These are phyloP conservation scores for Coemansia sp. DNA, from an alignment of 192 early-diverging fungal species.

Conservation along the genomic window DNA sequence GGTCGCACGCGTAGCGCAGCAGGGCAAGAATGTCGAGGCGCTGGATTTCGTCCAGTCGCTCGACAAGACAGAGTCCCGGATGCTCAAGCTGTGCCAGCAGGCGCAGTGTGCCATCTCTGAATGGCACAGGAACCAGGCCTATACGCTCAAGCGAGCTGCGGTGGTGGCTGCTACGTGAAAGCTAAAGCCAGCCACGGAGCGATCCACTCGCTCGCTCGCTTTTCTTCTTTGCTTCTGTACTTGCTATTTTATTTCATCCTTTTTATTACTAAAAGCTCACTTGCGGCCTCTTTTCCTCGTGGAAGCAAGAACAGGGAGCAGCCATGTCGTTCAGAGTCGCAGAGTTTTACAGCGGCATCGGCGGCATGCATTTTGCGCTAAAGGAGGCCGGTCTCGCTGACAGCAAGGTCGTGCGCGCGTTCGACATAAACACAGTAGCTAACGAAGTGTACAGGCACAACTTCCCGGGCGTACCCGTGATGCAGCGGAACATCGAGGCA, in stretches of 20 bases:
- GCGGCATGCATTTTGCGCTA: slow-evolving; percentile 75
- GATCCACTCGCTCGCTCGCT: not conserved
- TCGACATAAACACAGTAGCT: slow-evolving; percentile 92
- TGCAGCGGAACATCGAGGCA: slow-evolving; percentile 63
- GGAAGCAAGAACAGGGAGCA: not conserved
- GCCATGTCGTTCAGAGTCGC: slow-evolving; percentile 35
- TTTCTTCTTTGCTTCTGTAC: not conserved
- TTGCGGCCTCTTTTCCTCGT: not conserved
- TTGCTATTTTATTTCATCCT: not conserved
- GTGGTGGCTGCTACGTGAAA: slow-evolving; percentile 3
- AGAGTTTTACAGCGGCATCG: slow-evolving; percentile 58
- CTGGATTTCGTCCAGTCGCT: slow-evolving; percentile 51
- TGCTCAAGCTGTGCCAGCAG: slow-evolving; percentile 43
- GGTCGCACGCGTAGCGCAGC: slow-evolving; percentile 47
- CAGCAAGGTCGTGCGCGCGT: slow-evolving; percentile 73
- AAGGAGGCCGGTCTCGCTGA: slow-evolving; percentile 54
- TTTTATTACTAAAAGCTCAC: not conserved
- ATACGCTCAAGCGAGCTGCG: slow-evolving; percentile 27
- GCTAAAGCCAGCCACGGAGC: not conserved
- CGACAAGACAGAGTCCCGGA: slow-evolving; percentile 30
- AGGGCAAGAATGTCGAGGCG: slow-evolving; percentile 39
- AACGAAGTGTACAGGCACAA: slow-evolving; percentile 75
- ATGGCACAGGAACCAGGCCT: slow-evolving; percentile 44
- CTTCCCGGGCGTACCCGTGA: slow-evolving; percentile 49
- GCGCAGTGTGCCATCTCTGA: slow-evolving; percentile 29